Evolutionary conservation across 1,284 basidiomycete genomes (phyloP).

Genomic region (Fomes fomentarius): DNA sequence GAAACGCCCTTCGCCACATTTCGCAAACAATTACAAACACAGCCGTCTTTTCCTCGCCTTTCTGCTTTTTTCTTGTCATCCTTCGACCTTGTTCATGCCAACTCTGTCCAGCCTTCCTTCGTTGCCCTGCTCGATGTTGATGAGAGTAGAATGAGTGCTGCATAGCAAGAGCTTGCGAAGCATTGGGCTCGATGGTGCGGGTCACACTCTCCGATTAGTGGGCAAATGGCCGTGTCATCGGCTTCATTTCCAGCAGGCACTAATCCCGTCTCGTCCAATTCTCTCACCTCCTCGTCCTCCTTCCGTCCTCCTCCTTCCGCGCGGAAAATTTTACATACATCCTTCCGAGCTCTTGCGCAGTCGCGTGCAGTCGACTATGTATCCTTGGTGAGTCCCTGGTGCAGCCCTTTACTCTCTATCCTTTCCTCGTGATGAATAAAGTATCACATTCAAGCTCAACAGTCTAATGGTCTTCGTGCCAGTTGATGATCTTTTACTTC

Average conservation of each 20-base stretch:
- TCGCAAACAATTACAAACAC: constrained; percentile 1
- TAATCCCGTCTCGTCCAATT: not conserved
- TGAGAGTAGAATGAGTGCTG: too few relatives aligned
- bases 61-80: not conserved
- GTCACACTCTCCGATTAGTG: not conserved
- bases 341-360: too few relatives aligned
- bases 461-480: constrained; percentile 9
- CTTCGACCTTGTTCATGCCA: not conserved
- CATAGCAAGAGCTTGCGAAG: too few relatives aligned
- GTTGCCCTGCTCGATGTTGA: too few relatives aligned
- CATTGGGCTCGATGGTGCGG: too few relatives aligned
- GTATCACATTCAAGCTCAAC: constrained; percentile 16
- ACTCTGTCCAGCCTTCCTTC: too few relatives aligned
- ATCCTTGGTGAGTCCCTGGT: not conserved
- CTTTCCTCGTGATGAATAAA: constrained; percentile 6
- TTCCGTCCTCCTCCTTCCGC: not conserved
- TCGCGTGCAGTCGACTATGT: too few relatives aligned
- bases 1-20: constrained; percentile 11
- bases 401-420: not conserved
- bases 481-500: constrained; percentile 12
- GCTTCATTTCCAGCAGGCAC: not conserved
- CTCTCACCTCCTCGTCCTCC: not conserved
- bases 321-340: too few relatives aligned
- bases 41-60: not conserved
- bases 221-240: not conserved